Evolutionary conservation across 2,329 filamentous ascomycete species (phyloP), one percentile per base, ranked within the genome.

Genomic region (Paraphaeosphaeria sporulosa): DNA sequence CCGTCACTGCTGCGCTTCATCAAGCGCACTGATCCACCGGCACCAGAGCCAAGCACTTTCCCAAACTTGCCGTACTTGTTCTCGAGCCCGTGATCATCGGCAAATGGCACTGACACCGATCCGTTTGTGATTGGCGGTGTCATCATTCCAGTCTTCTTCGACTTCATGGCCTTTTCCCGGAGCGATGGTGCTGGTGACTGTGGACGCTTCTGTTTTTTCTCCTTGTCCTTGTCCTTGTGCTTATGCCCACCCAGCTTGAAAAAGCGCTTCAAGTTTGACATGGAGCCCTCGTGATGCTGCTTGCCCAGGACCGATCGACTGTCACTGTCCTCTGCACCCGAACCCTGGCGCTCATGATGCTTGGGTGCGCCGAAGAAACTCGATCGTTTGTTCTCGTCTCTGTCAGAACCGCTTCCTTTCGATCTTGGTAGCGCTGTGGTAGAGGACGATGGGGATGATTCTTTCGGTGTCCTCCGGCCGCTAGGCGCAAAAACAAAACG

Each of bases 61-160:
- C 94, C 95, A 65, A 99, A 90, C 75, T 97, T 98, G 48, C 95
- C 95, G 76, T 98, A 99, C 73, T 94, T 97, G 59, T 91, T 93
- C 50, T 91, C 86, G 21, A 98, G 82, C 3, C 93, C 93, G 74
- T 98, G 94, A 68, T 98, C 94, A 70, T 98, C 94, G 23, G 91
- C 92, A 76, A 99, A 99, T 0, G 95, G 95, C 55, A 96, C 87
- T 63, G 68, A 74, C 49, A 73, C 66, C 7, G 71, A 67, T 36
- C 69, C 73, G 15, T 69, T 70, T 0, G 70, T 71, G 17, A 74
- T 57, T 15, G 78, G 75, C 17, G 78, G 78, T 21, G 79, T 79
- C 65, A 73, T 75, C 15, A 73, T 71, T 42, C 78, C 78, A 1
- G 68, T 61, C 43, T 73, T 77, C 53, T 69, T 75, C 17, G 86